Evolutionary conservation across 164 flowering plant genomes (phyloP).

Genomic region (Euptelea pleiosperma): DNA sequence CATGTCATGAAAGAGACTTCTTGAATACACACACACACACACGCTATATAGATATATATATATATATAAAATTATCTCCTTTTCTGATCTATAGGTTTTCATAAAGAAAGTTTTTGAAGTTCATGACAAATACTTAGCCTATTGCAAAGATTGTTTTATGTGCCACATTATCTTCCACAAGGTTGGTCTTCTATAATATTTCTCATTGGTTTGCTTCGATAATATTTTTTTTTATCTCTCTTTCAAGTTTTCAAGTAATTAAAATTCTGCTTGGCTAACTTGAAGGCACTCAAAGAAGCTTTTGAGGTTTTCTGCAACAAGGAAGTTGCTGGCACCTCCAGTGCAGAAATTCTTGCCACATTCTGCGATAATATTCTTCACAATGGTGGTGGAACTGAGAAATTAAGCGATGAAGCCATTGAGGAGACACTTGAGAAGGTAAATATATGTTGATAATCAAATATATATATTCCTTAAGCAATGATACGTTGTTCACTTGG

Average conservation of each 20-base stretch:
- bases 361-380: conserved; percentile 37
- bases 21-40: too few relatives aligned
- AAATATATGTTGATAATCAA: background rate
- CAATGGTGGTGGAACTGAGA: conserved; percentile 36
- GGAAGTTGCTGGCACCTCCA: conserved; percentile 30
- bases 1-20: too few relatives aligned
- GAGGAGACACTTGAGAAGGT: conserved; percentile 41
- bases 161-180: conserved; percentile 29
- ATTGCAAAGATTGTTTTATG: conserved; percentile 29
- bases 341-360: conserved; percentile 38
- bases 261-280: background rate
- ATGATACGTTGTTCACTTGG: background rate
- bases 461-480: background rate
- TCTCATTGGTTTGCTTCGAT: background rate
- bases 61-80: too few relatives aligned
- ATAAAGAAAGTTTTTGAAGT: conserved; percentile 36
- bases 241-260: background rate
- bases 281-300: conserved; percentile 36
- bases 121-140: conserved; percentile 33
- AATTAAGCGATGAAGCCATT: conserved; percentile 36
- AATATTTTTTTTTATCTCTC: too few relatives aligned
- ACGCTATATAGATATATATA: too few relatives aligned
- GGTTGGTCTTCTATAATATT: conserved; percentile 8
- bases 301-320: conserved; percentile 39
- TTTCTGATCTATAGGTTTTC: conserved; percentile 24